These are phyloP conservation scores for Tricholoma hemisulphureum DNA, from an alignment of 768 basidiomycete genomes.

Conservation along the genomic window DNA sequence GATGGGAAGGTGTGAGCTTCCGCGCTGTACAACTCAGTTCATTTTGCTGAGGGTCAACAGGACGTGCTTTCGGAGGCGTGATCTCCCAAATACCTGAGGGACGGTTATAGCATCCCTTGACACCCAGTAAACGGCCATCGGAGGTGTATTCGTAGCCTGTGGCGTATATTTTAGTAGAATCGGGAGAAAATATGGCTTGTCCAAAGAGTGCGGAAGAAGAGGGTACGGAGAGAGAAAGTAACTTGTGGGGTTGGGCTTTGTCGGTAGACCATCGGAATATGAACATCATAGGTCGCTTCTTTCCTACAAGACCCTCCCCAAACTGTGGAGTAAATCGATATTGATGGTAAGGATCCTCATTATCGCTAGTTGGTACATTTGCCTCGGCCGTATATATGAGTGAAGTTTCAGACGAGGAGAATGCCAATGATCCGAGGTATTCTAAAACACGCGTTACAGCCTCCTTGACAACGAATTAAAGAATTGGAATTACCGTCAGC, in stretches of 20 bases:
- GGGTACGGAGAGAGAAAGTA: conserved; percentile 8
- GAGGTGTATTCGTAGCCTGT: conserved; percentile 60
- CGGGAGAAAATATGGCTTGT: conserved; percentile 52
- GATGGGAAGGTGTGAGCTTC: conserved; percentile 42
- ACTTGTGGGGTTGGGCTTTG: conserved; percentile 3
- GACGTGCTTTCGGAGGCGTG: conserved; percentile 17
- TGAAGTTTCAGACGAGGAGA: conserved; percentile 50
- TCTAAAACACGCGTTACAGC: conserved; percentile 37
- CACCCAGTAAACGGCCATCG: conserved; percentile 59
- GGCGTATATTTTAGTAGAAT: conserved; percentile 44
- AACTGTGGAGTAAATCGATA: conserved; percentile 59
- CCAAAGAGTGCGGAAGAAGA: conserved; percentile 43
- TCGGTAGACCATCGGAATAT: conserved; percentile 46
- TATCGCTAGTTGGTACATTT: conserved; percentile 30
- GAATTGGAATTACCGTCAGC: conserved; percentile 47
- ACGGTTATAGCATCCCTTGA: conserved; percentile 60
- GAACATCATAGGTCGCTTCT: conserved; percentile 53
- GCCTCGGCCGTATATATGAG: conserved; percentile 64
- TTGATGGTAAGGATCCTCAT: conserved; percentile 37
- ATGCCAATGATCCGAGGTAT: conserved; percentile 48
- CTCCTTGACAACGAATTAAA: background rate
- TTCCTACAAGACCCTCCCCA: conserved; percentile 60
- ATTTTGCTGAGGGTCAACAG: conserved; percentile 3
- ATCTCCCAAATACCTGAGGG: conserved; percentile 58
- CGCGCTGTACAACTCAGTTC: conserved; percentile 18